A percentile compares a stretch with the other conserved stretches of the same genome.
phyloP scores from a whole-genome alignment of 441 rosid genomes.

The Breynia disticha region DNA sequence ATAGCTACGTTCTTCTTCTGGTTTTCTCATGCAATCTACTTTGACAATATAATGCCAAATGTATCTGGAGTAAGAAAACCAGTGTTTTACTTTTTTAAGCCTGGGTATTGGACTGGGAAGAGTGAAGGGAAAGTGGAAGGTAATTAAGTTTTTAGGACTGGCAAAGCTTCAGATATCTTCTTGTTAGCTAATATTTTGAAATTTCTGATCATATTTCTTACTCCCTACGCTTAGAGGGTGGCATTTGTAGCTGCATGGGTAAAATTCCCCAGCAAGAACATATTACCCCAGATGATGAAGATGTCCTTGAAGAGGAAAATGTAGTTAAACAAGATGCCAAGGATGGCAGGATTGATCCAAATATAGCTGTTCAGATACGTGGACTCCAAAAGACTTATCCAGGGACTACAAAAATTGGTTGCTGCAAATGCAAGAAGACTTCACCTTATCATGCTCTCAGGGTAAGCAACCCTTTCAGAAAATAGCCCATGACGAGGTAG shows the following conservation, averaged over 20 bases:
- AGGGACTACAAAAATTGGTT: constrained; percentile 53
- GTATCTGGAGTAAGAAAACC: constrained; percentile 77
- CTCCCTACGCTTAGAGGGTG: constrained; percentile 48
- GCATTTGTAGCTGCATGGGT: constrained; percentile 68
- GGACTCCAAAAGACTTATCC: constrained; percentile 82
- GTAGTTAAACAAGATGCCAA: constrained; percentile 43
- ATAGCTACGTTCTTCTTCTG: constrained; percentile 47
- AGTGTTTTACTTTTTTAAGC: constrained; percentile 58
- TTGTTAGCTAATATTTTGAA: constrained; percentile 13
- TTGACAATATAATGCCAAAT: constrained; percentile 76
- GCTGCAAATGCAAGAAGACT: constrained; percentile 63
- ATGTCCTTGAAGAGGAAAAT: constrained; percentile 83
- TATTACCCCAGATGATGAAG: constrained; percentile 60
- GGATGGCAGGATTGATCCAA: constrained; percentile 37
- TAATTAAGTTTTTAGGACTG: constrained; percentile 19
- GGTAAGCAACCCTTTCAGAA: constrained; percentile 30
- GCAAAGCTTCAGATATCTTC: constrained; percentile 3
- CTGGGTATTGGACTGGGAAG: constrained; percentile 84
- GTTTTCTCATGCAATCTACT: constrained; percentile 71
- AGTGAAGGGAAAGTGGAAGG: constrained; percentile 67
- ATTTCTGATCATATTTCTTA: constrained; percentile 3
- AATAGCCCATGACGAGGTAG: background rate
- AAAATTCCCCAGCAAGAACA: constrained; percentile 49
- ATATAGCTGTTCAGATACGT: constrained; percentile 77
- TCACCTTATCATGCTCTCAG: constrained; percentile 73